A percentile compares a stretch with the other conserved stretches of the same genome.
Conservation (phyloP, 2,329 filamentous ascomycete species). For the Shiraia sp. region DNA sequence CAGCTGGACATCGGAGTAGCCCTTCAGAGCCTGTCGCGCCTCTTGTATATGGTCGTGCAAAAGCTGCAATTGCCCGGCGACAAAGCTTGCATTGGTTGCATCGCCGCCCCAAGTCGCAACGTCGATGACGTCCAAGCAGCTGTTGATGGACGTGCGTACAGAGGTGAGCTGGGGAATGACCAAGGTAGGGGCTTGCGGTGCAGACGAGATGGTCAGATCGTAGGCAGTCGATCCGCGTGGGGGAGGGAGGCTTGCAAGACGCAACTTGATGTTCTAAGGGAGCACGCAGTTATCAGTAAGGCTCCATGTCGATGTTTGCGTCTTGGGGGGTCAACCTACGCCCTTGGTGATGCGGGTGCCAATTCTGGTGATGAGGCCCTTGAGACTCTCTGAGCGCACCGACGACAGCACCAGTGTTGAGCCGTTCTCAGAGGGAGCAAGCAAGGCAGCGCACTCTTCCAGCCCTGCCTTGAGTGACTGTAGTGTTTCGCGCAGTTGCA, state of each 20-base stretch:
- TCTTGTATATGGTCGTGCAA: constrained; percentile 65
- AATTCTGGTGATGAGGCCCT: constrained; percentile 87
- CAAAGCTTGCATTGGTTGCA: constrained; percentile 60
- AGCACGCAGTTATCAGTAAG: constrained; percentile 7
- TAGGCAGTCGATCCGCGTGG: constrained; percentile 56
- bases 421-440: constrained; percentile 81
- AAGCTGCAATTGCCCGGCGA: constrained; percentile 61
- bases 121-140: constrained; percentile 80
- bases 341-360: constrained; percentile 92
- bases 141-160: constrained; percentile 77
- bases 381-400: constrained; percentile 82
- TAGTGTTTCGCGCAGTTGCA: constrained; percentile 64
- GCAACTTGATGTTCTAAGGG: constrained; percentile 71
- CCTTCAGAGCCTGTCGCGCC: constrained; percentile 63
- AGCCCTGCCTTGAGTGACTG: constrained; percentile 70
- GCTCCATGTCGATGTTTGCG: constrained; percentile 1
- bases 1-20: constrained; percentile 54
- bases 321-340: constrained; percentile 55
- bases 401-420: constrained; percentile 90
- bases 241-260: constrained; percentile 68
- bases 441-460: constrained; percentile 83
- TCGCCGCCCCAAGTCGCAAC: constrained; percentile 75
- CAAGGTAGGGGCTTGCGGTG: constrained; percentile 60
- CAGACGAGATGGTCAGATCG: constrained; percentile 56
- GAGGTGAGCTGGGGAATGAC: constrained; percentile 71